Evolutionary conservation across 1,284 basidiomycete genomes (phyloP).

Genomic region (Cutaneotrichosporon dermatis): DNA sequence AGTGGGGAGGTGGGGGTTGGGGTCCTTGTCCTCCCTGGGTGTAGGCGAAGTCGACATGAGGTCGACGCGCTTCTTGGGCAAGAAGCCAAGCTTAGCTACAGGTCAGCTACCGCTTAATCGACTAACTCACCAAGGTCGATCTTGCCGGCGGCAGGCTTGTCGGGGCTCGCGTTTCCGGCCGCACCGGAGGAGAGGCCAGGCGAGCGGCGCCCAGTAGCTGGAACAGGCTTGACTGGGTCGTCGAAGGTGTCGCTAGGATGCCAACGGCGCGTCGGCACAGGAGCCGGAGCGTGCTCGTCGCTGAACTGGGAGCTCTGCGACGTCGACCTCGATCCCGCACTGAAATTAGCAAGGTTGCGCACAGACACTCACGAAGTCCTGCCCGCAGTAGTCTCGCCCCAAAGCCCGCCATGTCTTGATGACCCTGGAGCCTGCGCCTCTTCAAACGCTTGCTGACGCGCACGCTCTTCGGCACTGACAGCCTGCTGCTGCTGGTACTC

Average conservation of each 20-base stretch:
- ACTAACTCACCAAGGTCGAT: slow-evolving; percentile 45
- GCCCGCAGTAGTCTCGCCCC: slow-evolving; percentile 22
- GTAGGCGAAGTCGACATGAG: slow-evolving; percentile 38
- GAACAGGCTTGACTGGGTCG: slow-evolving; percentile 15
- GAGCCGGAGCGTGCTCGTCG: background rate
- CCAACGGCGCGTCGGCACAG: slow-evolving; percentile 31
- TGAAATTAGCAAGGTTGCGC: background rate
- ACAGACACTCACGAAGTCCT: slow-evolving; percentile 23
- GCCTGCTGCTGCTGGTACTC: slow-evolving; percentile 31
- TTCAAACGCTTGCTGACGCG: slow-evolving; percentile 14
- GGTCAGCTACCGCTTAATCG: background rate
- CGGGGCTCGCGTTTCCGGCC: slow-evolving; percentile 22
- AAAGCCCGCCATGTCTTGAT: slow-evolving; percentile 15
- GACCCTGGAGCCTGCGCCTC: background rate
- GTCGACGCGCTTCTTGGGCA: slow-evolving; percentile 48
- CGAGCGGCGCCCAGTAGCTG: slow-evolving; percentile 6
- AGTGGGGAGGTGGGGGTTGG: slow-evolving; percentile 36
- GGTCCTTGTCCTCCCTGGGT: slow-evolving; percentile 25
- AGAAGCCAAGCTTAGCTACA: slow-evolving; percentile 47
- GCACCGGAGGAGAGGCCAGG: background rate
- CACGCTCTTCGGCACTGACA: slow-evolving; percentile 11
- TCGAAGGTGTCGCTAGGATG: slow-evolving; percentile 44
- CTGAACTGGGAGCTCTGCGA: slow-evolving; percentile 4
- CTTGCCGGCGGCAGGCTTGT: slow-evolving; percentile 31
- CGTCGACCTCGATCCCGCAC: background rate